Evolutionary conservation across 768 basidiomycete species (phyloP).

Genomic region (Artomyces pyxidatus): DNA sequence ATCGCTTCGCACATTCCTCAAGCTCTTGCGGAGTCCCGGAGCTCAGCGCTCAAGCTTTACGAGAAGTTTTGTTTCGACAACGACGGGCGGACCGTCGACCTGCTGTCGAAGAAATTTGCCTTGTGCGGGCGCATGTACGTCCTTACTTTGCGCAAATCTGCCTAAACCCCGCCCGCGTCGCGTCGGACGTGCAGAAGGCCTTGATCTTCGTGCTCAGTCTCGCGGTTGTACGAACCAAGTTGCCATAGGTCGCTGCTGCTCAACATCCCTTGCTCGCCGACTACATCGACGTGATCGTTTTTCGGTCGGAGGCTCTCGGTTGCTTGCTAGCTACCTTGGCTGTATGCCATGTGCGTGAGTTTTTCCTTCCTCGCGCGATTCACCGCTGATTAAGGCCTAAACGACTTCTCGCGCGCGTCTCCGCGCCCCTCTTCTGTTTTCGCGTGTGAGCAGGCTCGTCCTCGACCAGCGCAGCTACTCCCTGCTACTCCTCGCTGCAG

Average conservation of each 20-base stretch:
- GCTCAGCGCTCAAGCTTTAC: constrained; percentile 40
- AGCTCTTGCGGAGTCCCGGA: constrained; percentile 60
- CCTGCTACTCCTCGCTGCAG: too few relatives aligned
- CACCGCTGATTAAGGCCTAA: too few relatives aligned
- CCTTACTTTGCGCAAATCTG: constrained; percentile 26
- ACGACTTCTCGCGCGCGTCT: too few relatives aligned
- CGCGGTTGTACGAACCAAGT: neutral
- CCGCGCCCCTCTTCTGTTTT: too few relatives aligned
- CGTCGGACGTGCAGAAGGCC: constrained; percentile 68
- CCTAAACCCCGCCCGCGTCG: constrained; percentile 65
- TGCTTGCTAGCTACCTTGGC: constrained; percentile 60
- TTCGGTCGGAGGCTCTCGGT: constrained; percentile 41
- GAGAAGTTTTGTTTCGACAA: constrained; percentile 30
- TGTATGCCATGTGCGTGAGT: too few relatives aligned
- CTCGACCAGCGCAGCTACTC: too few relatives aligned
- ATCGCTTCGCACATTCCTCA: constrained; percentile 56
- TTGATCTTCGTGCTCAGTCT: neutral
- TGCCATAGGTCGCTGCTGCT: constrained; percentile 48
- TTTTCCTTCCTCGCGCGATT: too few relatives aligned
- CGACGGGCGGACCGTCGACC: constrained; percentile 21
- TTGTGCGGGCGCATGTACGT: constrained; percentile 59
- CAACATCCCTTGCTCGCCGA: constrained; percentile 36
- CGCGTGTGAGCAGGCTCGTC: too few relatives aligned
- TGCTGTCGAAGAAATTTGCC: constrained; percentile 44
- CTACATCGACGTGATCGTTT: constrained; percentile 51